A percentile compares a stretch with the other conserved stretches of the same genome.
These are phyloP conservation scores for Wallacemonas rigidus DNA, from an alignment of 208 protist species.

Conservation along the genomic window DNA sequence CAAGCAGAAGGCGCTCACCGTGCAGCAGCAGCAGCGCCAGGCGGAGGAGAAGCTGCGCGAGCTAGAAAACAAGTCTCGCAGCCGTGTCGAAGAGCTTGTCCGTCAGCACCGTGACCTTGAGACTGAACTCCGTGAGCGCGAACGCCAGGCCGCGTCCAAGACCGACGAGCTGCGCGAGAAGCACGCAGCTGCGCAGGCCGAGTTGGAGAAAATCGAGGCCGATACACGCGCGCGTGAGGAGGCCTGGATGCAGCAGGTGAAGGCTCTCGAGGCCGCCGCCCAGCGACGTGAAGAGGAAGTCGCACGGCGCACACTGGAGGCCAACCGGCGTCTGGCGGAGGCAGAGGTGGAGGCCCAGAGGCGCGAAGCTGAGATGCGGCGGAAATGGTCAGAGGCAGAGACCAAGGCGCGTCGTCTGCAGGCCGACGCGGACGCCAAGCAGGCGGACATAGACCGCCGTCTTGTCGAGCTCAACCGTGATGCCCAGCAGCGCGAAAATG, in stretches of 20 bases:
- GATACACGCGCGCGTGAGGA: constrained; percentile 40
- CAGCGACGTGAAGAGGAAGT: constrained; percentile 49
- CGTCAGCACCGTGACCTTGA: constrained; percentile 53
- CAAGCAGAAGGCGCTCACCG: constrained; percentile 46
- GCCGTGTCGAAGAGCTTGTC: constrained; percentile 61
- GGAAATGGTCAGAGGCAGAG: constrained; percentile 53
- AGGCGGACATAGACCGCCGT: constrained; percentile 56
- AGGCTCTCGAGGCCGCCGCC: constrained; percentile 41
- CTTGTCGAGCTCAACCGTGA: constrained; percentile 48
- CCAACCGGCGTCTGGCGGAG: constrained; percentile 39
- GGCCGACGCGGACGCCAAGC: constrained; percentile 45
- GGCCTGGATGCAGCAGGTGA: constrained; percentile 52
- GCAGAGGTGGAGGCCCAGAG: constrained; percentile 41
- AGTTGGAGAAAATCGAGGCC: constrained; percentile 39
- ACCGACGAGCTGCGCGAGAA: constrained; percentile 49
- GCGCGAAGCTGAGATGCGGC: constrained; percentile 52
- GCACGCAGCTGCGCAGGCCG: constrained; percentile 40
- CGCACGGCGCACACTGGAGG: constrained; percentile 33
- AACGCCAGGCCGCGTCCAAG: constrained; percentile 35
- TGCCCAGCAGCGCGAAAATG: constrained; percentile 38
- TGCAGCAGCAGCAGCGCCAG: constrained; percentile 41
- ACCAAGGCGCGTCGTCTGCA: constrained; percentile 43
- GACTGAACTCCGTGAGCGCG: constrained; percentile 45
- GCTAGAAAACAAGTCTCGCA: constrained; percentile 39
- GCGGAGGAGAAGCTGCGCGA: constrained; percentile 51